Percentiles rank a stretch among this genome's conserved stretches.
These are phyloP conservation scores for Boletus smithii DNA, from an alignment of 1,284 basidiomycete species.

Conservation along the genomic window DNA sequence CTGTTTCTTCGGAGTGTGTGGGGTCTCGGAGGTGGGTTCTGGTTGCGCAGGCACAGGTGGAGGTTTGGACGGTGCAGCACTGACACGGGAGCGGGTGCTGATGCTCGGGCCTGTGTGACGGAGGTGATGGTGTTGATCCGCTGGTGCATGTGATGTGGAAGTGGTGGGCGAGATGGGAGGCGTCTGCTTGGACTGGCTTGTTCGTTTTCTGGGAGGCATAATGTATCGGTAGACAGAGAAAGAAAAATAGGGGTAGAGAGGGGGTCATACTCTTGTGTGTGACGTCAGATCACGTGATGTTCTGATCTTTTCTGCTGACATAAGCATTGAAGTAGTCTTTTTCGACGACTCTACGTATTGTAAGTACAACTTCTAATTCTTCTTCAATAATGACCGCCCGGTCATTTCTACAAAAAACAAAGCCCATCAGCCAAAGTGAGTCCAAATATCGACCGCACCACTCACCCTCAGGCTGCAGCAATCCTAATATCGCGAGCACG, in stretches of 20 bases:
- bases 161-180: conserved; percentile 10
- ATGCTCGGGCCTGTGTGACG: conserved; percentile 21
- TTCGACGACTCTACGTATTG: conserved; percentile 11
- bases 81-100: not conserved
- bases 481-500: conserved; percentile 70
- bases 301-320: not conserved
- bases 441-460: not conserved
- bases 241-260: not conserved
- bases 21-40: not conserved
- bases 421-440: conserved; percentile 6
- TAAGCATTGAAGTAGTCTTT: not conserved
- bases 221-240: not conserved
- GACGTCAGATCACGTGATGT: conserved; percentile 25
- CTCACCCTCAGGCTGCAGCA: conserved; percentile 59
- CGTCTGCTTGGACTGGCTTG: conserved; percentile 10
- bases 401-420: conserved; percentile 25
- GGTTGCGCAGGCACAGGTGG: not conserved
- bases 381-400: conserved; percentile 28
- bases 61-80: conserved; percentile 3
- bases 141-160: conserved; percentile 8
- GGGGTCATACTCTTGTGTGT: conserved; percentile 1
- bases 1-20: not conserved
- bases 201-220: conserved; percentile 26
- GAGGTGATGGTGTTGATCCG: conserved; percentile 18
- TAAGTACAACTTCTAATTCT: conserved; percentile 20